Percentiles rank a stretch among this genome's conserved stretches.
These are phyloP conservation scores for Rhizopus arrhizus DNA, from an alignment of 371 early-diverging fungal genomes.

Conservation along the genomic window DNA sequence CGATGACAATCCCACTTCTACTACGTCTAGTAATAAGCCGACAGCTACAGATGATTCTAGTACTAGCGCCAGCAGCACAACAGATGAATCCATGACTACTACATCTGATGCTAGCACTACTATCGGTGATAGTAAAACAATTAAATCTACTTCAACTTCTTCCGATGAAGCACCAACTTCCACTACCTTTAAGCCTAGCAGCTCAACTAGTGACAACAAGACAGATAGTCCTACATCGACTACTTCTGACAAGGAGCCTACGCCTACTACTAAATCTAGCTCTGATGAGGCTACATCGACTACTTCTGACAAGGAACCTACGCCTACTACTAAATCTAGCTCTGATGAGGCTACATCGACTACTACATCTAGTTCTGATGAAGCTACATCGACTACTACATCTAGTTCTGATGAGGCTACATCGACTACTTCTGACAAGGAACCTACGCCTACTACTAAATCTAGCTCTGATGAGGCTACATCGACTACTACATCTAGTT, in stretches of 20 bases:
- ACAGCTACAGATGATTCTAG: neutral
- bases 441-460: slow-evolving; percentile 7
- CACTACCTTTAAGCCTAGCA: slow-evolving; percentile 3
- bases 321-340: slow-evolving; percentile 1
- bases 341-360: slow-evolving; percentile 10
- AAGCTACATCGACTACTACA: slow-evolving; percentile 1
- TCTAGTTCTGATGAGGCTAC: slow-evolving; percentile 7
- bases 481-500: slow-evolving; percentile 1
- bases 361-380: neutral
- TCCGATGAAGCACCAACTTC: neutral
- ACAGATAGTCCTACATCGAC: slow-evolving; percentile 3
- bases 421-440: slow-evolving; percentile 2
- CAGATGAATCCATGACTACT: no score
- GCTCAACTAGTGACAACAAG: neutral
- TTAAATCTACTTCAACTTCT: no score
- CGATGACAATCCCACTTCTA: neutral
- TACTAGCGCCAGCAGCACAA: no score
- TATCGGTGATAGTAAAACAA: no score
- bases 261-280: slow-evolving; percentile 6
- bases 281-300: neutral
- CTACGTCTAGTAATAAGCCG: no score
- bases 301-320: slow-evolving; percentile 6
- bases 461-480: slow-evolving; percentile 9
- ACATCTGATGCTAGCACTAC: no score
- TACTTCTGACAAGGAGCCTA: neutral